phyloP scores from a whole-genome alignment of 257 asterid species.

The Mentha longifolia region DNA sequence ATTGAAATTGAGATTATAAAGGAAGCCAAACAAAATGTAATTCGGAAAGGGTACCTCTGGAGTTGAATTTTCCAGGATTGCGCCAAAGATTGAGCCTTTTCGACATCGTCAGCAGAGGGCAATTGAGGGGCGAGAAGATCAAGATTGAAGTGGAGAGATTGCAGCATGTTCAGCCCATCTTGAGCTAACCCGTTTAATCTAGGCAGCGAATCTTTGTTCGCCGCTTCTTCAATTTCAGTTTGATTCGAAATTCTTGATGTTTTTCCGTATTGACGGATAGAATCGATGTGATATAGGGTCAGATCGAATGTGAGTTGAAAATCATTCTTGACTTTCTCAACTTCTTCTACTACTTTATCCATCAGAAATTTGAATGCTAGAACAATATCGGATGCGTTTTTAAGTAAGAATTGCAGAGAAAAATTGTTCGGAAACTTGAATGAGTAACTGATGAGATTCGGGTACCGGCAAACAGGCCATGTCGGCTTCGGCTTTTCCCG shows the following conservation, averaged over 20 bases:
- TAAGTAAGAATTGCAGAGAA: constrained; percentile 6
- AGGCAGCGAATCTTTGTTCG: constrained; percentile 69
- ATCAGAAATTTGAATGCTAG: too few species aligned
- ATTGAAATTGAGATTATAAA: background rate
- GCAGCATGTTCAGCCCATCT: constrained; percentile 71
- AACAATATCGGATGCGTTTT: background rate
- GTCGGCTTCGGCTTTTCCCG: too few species aligned
- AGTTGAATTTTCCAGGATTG: constrained; percentile 70
- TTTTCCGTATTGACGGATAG: constrained; percentile 74
- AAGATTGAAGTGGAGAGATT: constrained; percentile 78
- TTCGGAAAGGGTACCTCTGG: constrained; percentile 52
- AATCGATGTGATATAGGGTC: constrained; percentile 50
- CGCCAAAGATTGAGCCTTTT: constrained; percentile 67
- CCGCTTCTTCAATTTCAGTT: constrained; percentile 35
- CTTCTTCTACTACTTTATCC: constrained; percentile 82
- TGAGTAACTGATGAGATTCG: background rate
- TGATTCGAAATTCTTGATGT: constrained; percentile 42
- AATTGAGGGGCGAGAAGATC: constrained; percentile 94
- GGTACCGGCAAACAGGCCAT: background rate
- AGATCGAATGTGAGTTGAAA: constrained; percentile 55
- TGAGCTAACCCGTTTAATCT: constrained; percentile 92
- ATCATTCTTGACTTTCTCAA: constrained; percentile 62
- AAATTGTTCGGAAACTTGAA: background rate
- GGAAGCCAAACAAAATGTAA: background rate
- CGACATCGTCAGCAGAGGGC: constrained; percentile 63